Base-by-base conservation (phyloP, 441 rosid genomes). In the Arabidopsis lyrata region DNA sequence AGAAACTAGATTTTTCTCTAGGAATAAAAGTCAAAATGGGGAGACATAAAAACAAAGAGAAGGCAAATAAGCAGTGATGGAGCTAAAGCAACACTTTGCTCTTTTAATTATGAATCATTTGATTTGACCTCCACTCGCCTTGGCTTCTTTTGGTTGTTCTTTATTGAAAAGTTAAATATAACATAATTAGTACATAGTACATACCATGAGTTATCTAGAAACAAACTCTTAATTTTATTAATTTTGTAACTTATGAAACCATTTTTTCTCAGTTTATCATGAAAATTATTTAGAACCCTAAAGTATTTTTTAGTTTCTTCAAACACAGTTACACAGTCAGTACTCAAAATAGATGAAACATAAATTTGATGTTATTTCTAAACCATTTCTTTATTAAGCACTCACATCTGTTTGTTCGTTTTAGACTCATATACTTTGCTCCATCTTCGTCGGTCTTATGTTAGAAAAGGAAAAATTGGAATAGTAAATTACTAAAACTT, bases 61-160 rank as follows among this genome's bases (percentile, higher is more conserved):
- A 44, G 48, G 38, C 8, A 67, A 56, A 29, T 73, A 48, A 73
- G 52, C 44, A 32, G 70, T 66, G 67, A 74, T 66, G 65, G 44
- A 73, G 73, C 49, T 74, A 74, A 53, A 75, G 78, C 49, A 74
- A 52, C 63, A 41, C 73, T 67, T 66, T 60, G 12, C 24, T 42
- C 49, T 74, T 57, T 74, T 65, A 66, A 61, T 68, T 74, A 67
- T 66, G 69, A 44, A 68, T 53, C 1, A 68, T 61, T 61, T 53
- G 68, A 60, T 75, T 75, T 75, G 78, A 75, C 78, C 73, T 75
- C 74, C 78, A 75, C 74, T 68, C 24, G 2, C 64, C 52, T 68
- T 75, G 50, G 69, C 48, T 34, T 62, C 39, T 53, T 35, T 35
- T 60, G 7, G 22, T 44, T 68, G 74, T 22, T 27, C 53, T 53